phyloP scores from a whole-genome alignment of 2,329 filamentous ascomycete genomes.

The Aspergillus sp. region DNA sequence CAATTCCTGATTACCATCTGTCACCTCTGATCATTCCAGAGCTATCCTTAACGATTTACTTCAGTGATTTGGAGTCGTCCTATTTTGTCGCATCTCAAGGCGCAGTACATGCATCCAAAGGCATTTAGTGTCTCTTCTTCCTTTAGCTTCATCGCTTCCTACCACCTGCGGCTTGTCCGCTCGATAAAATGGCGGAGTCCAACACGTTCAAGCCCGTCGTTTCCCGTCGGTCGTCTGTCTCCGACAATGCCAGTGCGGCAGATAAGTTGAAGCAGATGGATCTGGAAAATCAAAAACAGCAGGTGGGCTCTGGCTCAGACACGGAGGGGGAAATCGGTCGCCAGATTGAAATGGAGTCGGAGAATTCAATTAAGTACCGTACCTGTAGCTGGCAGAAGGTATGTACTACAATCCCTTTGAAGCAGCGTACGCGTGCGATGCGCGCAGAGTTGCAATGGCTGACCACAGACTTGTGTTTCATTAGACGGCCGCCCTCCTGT shows the following conservation, averaged over 20 bases:
- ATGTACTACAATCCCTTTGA: conserved; percentile 18
- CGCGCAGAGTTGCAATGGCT: background rate
- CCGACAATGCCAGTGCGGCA: conserved; percentile 27
- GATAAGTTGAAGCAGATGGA: conserved; percentile 31
- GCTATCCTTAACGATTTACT: background rate
- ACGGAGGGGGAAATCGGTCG: conserved; percentile 54
- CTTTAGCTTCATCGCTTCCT: conserved; percentile 32
- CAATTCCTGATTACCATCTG: background rate
- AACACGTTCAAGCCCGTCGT: conserved; percentile 24
- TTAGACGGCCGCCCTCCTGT: conserved; percentile 81
- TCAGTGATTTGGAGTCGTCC: background rate
- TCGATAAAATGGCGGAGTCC: conserved; percentile 43
- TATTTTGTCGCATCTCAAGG: background rate
- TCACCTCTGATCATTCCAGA: background rate
- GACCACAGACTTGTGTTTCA: conserved; percentile 6
- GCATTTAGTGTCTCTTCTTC: conserved; percentile 25
- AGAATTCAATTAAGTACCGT: conserved; percentile 82
- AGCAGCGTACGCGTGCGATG: background rate
- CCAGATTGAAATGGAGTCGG: conserved; percentile 76
- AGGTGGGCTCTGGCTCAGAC: conserved; percentile 33
- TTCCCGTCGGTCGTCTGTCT: conserved; percentile 21
- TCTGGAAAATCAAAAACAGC: conserved; percentile 30
- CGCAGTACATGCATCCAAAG: conserved; percentile 40
- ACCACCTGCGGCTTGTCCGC: conserved; percentile 39
- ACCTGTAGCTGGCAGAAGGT: conserved; percentile 94